phyloP scores from a whole-genome alignment of 805 yeast species.

The Myxozyma vanderwaltii region DNA sequence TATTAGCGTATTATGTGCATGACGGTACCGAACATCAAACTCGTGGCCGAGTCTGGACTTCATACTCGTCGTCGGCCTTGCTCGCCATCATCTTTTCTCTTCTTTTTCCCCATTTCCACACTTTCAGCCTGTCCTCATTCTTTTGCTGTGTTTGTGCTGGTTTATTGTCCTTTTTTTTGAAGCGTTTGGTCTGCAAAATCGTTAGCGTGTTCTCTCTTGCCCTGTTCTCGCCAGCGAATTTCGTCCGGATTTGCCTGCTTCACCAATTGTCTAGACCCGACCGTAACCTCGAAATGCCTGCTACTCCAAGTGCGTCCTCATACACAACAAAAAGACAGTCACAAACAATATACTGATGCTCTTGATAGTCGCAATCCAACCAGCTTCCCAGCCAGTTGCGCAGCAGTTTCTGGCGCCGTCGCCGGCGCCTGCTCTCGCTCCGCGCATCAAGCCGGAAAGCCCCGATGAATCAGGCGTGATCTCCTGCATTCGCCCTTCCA shows the following conservation, averaged over 20 bases:
- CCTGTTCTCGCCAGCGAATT: too few relatives aligned
- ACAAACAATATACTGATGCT: too few relatives aligned
- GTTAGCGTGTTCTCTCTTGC: too few relatives aligned
- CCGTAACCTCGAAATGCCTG: too few relatives aligned
- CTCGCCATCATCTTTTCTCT: background rate
- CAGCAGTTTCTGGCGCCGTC: constrained; percentile 4
- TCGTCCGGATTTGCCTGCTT: too few relatives aligned
- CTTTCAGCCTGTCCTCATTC: background rate
- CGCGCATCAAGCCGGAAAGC: constrained; percentile 24
- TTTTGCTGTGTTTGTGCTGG: too few relatives aligned
- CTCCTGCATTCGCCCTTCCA: constrained; percentile 53
- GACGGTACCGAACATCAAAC: background rate
- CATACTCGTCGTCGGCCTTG: background rate
- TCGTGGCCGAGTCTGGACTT: background rate
- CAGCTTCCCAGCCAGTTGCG: constrained; percentile 8
- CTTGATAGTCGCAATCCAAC: constrained; percentile 26
- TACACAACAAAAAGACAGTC: too few relatives aligned
- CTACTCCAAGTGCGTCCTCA: too few relatives aligned
- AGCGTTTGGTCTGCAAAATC: too few relatives aligned
- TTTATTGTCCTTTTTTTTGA: too few relatives aligned
- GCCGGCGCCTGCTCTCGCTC: constrained; percentile 27
- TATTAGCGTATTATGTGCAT: too few relatives aligned
- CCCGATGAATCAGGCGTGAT: constrained; percentile 6
- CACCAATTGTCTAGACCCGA: too few relatives aligned
- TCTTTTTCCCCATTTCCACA: background rate